Percentiles rank a stretch among this genome's conserved stretches.
Evolutionary conservation across 202 grass and related monocot species (phyloP).

Genomic region (Saccharum hybrid): DNA sequence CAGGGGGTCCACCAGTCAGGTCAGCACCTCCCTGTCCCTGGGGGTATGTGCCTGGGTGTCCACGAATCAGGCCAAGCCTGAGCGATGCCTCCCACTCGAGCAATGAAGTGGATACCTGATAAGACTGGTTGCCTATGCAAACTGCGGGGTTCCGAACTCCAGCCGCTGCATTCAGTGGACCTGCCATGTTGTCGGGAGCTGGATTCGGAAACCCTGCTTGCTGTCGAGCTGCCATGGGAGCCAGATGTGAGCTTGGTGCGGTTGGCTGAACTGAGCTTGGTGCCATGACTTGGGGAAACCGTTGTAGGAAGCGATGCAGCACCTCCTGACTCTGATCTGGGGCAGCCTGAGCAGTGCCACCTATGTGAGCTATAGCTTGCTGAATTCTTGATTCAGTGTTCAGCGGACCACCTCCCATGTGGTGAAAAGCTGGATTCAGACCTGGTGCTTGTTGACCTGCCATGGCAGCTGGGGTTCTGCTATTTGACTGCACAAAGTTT

Average conservation of each 20-base stretch:
- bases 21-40: not conserved
- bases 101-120: not conserved
- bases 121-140: not conserved
- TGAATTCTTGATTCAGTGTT: constrained; percentile 8
- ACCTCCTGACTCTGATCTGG: not conserved
- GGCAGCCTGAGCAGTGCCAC: not conserved
- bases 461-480: not conserved
- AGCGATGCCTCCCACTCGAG: not conserved
- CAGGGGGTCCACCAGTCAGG: not conserved
- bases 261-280: not conserved
- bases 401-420: not conserved
- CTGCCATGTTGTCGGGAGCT: not conserved
- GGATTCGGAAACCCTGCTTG: not conserved
- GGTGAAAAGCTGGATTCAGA: constrained; percentile 1
- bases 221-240: not conserved
- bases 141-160: constrained; percentile 20
- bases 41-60: not conserved
- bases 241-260: not conserved
- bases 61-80: not conserved
- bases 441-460: not conserved
- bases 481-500: not conserved
- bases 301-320: not conserved
- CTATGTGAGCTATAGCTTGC: constrained; percentile 23
- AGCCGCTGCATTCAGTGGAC: not conserved
- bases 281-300: not conserved